Evolutionary conservation across 2,329 filamentous ascomycete genomes (phyloP), one percentile per base, ranked within the genome.

Genomic region (Tolypocladium pustulatum): DNA sequence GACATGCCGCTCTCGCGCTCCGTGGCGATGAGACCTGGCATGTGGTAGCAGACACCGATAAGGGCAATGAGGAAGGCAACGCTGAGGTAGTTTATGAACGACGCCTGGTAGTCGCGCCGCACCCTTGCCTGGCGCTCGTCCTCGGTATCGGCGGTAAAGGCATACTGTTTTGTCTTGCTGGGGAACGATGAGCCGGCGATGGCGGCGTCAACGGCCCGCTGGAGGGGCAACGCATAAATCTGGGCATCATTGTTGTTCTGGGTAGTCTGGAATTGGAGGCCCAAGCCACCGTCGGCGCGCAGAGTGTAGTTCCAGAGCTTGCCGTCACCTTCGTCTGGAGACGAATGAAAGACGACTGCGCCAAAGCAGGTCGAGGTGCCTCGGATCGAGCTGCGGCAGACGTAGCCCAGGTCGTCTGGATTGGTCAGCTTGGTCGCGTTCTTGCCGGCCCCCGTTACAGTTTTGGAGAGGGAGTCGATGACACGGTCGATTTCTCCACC

Each of bases 1-100:
- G 90, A 90, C 82, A 96, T 94, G 59, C 91, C 92, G 20, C 85
- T 78, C 75, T 97, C 92, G 58, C 92, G 80, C 73, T 97, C 92
- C 2, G 86, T 85, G 8, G 92, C 91, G 69, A 96, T 87, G 65
- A 92, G 85, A 10, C 92, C 92, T 0, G 90, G 90, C 59, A 96
- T 78, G 66, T 97, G 91, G 69, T 96, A 97, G 46, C 87, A 87
- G 30, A 96, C 82, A 57, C 90, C 90, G 53, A 94, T 85, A 57
- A 94, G 81, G 27, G 86, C 87, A 55, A 91, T 83, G 66, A 95
- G 85, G 68, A 95, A 91, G 1, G 86, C 86, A 25, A 95, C 85
- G 20, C 80, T 90, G 62, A 96, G 78, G 62, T 90, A 89, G 64
- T 87, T 84, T 66, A 89, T 87, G 59, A 96, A 82, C 1, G 85